Evolutionary conservation across 139 green algal species (phyloP).

Genomic region (Chlamydomonas applanata): DNA sequence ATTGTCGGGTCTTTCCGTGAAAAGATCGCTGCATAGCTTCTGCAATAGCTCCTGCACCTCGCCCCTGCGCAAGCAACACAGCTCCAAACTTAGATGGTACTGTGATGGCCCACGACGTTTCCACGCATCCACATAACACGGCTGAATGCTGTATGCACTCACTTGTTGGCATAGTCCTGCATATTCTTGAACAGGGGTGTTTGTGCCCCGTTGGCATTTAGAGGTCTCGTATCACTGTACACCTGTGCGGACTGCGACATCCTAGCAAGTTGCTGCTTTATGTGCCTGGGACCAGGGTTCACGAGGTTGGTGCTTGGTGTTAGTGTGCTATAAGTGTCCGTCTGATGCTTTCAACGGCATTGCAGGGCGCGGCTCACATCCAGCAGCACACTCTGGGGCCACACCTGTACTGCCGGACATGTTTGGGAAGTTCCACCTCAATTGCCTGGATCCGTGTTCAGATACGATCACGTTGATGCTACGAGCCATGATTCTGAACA

Average conservation of each 20-base stretch:
- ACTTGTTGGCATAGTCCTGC: constrained; percentile 15
- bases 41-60: constrained; percentile 22
- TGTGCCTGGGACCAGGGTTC: background rate
- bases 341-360: too few species aligned
- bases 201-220: constrained; percentile 10
- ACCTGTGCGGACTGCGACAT: constrained; percentile 7
- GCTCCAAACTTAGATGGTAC: background rate
- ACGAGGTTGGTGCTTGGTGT: too few species aligned
- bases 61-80: constrained; percentile 3
- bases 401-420: too few species aligned
- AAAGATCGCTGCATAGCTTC: constrained; percentile 18
- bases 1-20: background rate
- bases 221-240: constrained; percentile 9
- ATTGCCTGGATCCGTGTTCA: too few species aligned
- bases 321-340: too few species aligned
- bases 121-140: background rate
- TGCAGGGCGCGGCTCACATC: too few species aligned
- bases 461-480: background rate
- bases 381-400: too few species aligned
- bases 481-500: constrained; percentile 2
- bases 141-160: too few species aligned
- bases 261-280: background rate
- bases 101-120: background rate
- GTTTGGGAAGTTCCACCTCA: too few species aligned
- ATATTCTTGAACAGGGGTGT: constrained; percentile 16